phyloP scores from a whole-genome alignment of 169 alveolate genomes.

The Cryptosporidium canis region DNA sequence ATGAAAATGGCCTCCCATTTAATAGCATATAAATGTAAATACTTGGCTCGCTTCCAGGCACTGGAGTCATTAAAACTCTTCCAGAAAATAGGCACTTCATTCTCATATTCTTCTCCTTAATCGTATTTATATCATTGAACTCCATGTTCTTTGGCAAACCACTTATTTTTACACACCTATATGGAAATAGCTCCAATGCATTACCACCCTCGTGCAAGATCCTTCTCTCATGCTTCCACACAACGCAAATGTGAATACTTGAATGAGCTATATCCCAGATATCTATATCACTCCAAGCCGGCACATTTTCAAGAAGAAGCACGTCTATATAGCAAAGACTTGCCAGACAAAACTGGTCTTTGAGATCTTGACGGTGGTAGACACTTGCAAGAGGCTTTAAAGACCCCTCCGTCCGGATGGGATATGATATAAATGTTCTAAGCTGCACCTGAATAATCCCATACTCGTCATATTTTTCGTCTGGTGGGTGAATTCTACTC shows the following conservation, averaged over 20 bases:
- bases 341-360: slow-evolving; percentile 36
- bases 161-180: slow-evolving; percentile 18
- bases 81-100: slow-evolving; percentile 51
- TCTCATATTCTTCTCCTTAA: slow-evolving; percentile 7
- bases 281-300: slow-evolving; percentile 63
- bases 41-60: slow-evolving; percentile 64
- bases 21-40: slow-evolving; percentile 49
- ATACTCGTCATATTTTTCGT: neutral
- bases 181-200: slow-evolving; percentile 52
- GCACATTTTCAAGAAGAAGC: slow-evolving; percentile 27
- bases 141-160: slow-evolving; percentile 26
- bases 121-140: neutral
- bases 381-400: slow-evolving; percentile 32
- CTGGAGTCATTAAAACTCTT: slow-evolving; percentile 59
- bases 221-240: slow-evolving; percentile 54
- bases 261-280: slow-evolving; percentile 69
- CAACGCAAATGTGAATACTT: slow-evolving; percentile 48
- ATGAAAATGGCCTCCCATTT: slow-evolving; percentile 62
- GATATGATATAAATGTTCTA: slow-evolving; percentile 60
- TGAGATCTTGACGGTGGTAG: slow-evolving; percentile 19
- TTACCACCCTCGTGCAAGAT: slow-evolving; percentile 30
- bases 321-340: slow-evolving; percentile 34
- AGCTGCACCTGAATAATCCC: slow-evolving; percentile 48
- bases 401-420: slow-evolving; percentile 23
- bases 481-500: neutral